Percentiles rank a stretch among this genome's conserved stretches.
Evolutionary conservation across 768 basidiomycete species (phyloP).

Genomic region (Tylopilus sp.): DNA sequence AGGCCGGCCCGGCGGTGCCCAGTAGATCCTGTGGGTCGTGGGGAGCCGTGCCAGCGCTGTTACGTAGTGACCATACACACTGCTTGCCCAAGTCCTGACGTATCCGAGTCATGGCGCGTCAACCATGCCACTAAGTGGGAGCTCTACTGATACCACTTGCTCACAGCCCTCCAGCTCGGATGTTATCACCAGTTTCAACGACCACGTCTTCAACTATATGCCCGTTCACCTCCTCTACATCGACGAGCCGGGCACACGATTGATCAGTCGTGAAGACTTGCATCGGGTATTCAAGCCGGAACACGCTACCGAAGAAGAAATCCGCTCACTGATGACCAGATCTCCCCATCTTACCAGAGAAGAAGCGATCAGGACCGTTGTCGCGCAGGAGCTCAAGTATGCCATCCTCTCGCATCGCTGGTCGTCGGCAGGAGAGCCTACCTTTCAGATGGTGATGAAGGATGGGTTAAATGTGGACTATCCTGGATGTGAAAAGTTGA

Average conservation of each 20-base stretch:
- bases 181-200: conserved; percentile 7
- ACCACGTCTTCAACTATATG: conserved; percentile 16
- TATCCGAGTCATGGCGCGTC: conserved; percentile 9
- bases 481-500: conserved; percentile 14
- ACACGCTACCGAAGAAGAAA: conserved; percentile 3
- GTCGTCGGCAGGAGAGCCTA: conserved; percentile 10
- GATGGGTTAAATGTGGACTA: not conserved
- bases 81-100: too few species aligned
- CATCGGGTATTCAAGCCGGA: conserved; percentile 11
- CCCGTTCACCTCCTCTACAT: conserved; percentile 17
- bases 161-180: not conserved
- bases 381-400: conserved; percentile 9
- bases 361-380: conserved; percentile 2
- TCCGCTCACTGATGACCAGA: not conserved
- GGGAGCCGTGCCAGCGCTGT: too few species aligned
- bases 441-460: conserved; percentile 10
- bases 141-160: not conserved
- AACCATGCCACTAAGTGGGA: not conserved
- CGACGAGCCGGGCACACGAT: not conserved
- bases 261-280: conserved; percentile 16
- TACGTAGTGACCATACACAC: too few species aligned
- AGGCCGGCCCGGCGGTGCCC: too few species aligned
- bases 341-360: conserved; percentile 5
- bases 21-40: too few species aligned
- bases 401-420: conserved; percentile 18